Percentiles rank a stretch among this genome's conserved stretches.
These are phyloP conservation scores for Hypoxylon fragiforme DNA, from an alignment of 495 filamentous ascomycete species.

Conservation along the genomic window DNA sequence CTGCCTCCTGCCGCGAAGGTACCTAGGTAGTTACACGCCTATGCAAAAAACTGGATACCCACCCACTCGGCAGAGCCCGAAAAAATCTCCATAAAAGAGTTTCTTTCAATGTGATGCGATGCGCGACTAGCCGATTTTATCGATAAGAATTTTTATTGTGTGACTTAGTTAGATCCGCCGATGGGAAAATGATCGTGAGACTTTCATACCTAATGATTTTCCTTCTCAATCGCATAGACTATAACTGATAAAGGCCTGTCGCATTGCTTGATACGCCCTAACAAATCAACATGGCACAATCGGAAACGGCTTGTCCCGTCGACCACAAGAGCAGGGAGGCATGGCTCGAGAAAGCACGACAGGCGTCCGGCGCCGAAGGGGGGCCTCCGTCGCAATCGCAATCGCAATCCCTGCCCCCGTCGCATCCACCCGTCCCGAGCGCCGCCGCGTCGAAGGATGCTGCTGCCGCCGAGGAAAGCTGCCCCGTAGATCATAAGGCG, in stretches of 20 bases:
- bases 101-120: conserved; percentile 8
- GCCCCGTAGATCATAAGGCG: conserved; percentile 86
- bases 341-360: conserved; percentile 65
- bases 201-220: background rate
- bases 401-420: conserved; percentile 32
- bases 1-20: no score
- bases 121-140: background rate
- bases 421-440: conserved; percentile 31
- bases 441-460: conserved; percentile 10
- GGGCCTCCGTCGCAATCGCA: conserved; percentile 14
- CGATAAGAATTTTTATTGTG: background rate
- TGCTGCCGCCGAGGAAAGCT: conserved; percentile 58
- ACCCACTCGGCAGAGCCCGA: conserved; percentile 14
- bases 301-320: conserved; percentile 68
- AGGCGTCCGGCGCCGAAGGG: conserved; percentile 19
- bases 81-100: conserved; percentile 22
- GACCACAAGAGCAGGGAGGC: conserved; percentile 82
- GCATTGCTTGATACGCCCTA: no score
- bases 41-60: no score
- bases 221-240: background rate
- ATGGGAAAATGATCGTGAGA: no score
- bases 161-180: background rate
- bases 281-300: conserved; percentile 24
- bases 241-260: no score
- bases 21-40: no score